Evolutionary conservation across 805 yeast genomes (phyloP), one percentile per base, ranked within the genome.

Genomic region (Saturnispora ahearnii): DNA sequence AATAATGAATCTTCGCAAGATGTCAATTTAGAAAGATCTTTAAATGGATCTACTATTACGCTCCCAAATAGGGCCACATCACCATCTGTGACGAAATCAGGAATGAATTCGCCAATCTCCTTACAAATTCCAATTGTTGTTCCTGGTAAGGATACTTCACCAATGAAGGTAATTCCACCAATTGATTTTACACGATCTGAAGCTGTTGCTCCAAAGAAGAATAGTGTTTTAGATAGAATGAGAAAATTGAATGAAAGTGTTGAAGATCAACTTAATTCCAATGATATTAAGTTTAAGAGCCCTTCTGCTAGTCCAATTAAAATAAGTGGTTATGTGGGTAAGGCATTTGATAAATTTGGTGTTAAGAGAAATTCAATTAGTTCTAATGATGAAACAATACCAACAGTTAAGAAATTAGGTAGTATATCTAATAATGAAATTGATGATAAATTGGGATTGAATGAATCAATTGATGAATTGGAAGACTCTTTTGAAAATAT

Each of bases 331-430:
- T 11, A 21, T 43, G 37, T 53, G 28, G 49, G 59, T 2, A 56
- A 57, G 29, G 63, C 62, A 2, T 61, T 64, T 48, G 63, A 61
- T 28, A 63, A 63, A 50, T 62, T 65, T 57, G 65, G 64, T 32
- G 62, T 60, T 1, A 65, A 52, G 26, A 62, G 65, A 53, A 34
- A 13, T 33, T 38, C 40, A n/a, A 13, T 24, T 40, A 40, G 15
- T n/a, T 8, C 11, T 3, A 36, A 18, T 36, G 8, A 18, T 18
- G 21, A 18, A 8, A 15, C 40, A 36, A 15, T 18, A 11, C 10
- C 13, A 18, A 11, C 11, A 4, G 11, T 18, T 7, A 36, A 18
- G 4, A 36, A 8, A 7, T 36, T 12, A 1, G 9, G 9, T 26
- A 5, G 2, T 26, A 26, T 8, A 3, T 21, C 12, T 18, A 18